Conservation (phyloP, 208 protist species). For the Wallacemonas sp. region DNA sequence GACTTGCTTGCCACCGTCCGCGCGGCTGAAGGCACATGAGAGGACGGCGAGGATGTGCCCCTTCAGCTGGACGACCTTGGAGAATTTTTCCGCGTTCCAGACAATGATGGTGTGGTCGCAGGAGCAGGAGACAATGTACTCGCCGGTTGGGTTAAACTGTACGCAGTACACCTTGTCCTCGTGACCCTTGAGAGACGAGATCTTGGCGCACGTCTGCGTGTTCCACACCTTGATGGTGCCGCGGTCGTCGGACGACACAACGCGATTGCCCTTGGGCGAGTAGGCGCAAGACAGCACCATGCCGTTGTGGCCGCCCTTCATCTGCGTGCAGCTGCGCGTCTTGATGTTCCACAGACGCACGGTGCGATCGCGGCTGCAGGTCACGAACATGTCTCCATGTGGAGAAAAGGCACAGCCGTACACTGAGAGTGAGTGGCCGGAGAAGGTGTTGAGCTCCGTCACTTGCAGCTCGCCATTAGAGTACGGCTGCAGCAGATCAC, state of each 20-base stretch:
- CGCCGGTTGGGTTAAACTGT: conserved; percentile 84
- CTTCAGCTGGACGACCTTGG: conserved; percentile 62
- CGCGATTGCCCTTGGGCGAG: conserved; percentile 82
- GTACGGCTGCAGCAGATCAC: conserved; percentile 48
- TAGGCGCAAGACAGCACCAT: conserved; percentile 89
- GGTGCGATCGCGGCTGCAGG: conserved; percentile 76
- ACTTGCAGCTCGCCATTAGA: conserved; percentile 65
- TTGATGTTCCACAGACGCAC: conserved; percentile 76
- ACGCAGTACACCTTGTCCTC: conserved; percentile 94
- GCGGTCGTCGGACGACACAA: conserved; percentile 76
- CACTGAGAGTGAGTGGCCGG: conserved; percentile 67
- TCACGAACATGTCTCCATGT: conserved; percentile 71
- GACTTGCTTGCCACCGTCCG: conserved; percentile 70
- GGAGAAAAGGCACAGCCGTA: conserved; percentile 86
- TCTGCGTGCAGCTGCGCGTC: conserved; percentile 57
- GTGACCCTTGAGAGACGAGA: conserved; percentile 92
- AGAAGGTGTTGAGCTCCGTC: conserved; percentile 52
- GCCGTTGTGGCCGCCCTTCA: conserved; percentile 90
- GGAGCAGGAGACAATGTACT: conserved; percentile 85
- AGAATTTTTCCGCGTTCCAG: conserved; percentile 77
- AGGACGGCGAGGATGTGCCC: conserved; percentile 82
- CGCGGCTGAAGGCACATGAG: conserved; percentile 83
- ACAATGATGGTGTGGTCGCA: conserved; percentile 81
- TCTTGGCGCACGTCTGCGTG: conserved; percentile 63
- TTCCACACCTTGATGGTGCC: conserved; percentile 85